Conservation (phyloP, 345 rosid species). For the Arabis alpina region DNA sequence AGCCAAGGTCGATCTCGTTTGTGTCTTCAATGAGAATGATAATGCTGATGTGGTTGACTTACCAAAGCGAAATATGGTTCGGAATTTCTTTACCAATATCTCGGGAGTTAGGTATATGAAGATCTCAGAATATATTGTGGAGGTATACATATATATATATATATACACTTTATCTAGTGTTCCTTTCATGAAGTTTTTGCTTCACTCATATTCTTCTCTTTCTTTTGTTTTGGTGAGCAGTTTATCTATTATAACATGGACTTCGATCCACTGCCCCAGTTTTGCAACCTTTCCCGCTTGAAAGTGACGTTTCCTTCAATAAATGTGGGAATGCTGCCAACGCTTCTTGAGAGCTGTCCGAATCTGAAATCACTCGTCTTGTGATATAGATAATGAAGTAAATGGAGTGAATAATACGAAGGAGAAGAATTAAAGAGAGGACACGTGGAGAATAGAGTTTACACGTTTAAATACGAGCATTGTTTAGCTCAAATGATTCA, state of each 20-base stretch:
- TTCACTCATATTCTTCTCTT: not conserved
- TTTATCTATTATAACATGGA: not conserved
- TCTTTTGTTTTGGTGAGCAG: constrained; percentile 25
- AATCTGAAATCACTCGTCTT: constrained; percentile 22
- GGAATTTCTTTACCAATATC: constrained; percentile 19
- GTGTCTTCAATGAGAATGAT: constrained; percentile 12
- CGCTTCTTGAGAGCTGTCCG: constrained; percentile 18
- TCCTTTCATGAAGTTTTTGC: not conserved
- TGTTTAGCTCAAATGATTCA: no score
- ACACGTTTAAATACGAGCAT: no score
- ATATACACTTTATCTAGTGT: not conserved
- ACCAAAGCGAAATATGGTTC: constrained; percentile 31
- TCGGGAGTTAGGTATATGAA: constrained; percentile 15
- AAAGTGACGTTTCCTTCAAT: not conserved
- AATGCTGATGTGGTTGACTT: constrained; percentile 1
- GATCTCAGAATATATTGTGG: not conserved
- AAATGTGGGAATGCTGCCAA: not conserved
- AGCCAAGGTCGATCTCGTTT: constrained; percentile 16
- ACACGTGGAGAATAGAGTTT: no score
- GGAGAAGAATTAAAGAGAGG: no score
- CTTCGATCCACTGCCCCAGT: constrained; percentile 17
- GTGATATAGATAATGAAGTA: no score
- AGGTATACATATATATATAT: not conserved
- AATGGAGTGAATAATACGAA: no score
- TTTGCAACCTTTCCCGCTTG: constrained; percentile 20